Evolutionary conservation across 106 monocot genomes (phyloP), one percentile per base, ranked within the genome.

Genomic region (Platanthera guangdongensis): DNA sequence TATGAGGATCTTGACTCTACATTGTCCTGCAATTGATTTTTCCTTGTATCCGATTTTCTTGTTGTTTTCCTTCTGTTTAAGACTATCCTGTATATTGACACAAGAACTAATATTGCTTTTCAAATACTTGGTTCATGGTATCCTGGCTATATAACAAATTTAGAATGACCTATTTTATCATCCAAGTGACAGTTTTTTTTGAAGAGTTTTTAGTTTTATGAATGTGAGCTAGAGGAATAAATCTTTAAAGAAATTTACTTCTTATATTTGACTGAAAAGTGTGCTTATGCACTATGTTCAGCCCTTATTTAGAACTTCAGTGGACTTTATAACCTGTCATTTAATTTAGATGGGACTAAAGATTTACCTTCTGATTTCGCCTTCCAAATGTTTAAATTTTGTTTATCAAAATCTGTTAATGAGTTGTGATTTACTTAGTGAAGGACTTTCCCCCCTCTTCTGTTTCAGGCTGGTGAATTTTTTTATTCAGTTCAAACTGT

Each of bases 391-490:
- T 50, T 71, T 46, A 14, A 4, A 49, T 47, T 71, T 71, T 49
- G 6, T 4, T 71, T 49, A 7, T 48, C 50, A 50, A 50, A 51
- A n/a, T 19, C 9, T 72, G 6, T 10, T 21, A 50, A 16, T 51
- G 22, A 19, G 13, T 72, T 50, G 51, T 22, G 4, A 51, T 50
- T 72, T 21, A 22, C 72, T 21, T 21, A 51, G 51, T 50, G 51
- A 72, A 72, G 6, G 47, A 14, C 19, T 9, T 57, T n/a, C 19
- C 16, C 45, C 57, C 28, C 19, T 57, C 14, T 74, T 68, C 39
- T 16, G 68, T 86, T 79, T 75, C 75, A 99, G 97, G 94, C 83
- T 74, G 91, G 89, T 77, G 94, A 91, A 72, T 90, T 92, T 83
- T 99, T 99, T 82, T 79, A 94, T 74, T 80, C 85, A 59, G 91